Percentiles rank a stretch among this genome's conserved stretches.
phyloP scores from a whole-genome alignment of 1,284 basidiomycete genomes.

The Phellopilus nigrolimitatus region DNA sequence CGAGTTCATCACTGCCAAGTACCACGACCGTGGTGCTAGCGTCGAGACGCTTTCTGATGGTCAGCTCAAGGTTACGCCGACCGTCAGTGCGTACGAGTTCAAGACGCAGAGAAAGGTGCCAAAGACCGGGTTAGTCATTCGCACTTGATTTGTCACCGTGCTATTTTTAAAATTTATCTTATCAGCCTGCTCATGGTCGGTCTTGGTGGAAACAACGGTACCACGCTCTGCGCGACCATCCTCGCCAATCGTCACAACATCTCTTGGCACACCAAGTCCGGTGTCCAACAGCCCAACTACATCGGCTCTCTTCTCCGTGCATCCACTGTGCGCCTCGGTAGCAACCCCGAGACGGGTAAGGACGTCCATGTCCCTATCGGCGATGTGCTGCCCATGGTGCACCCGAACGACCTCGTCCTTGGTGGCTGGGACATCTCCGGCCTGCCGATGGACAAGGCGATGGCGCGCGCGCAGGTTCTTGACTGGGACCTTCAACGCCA shows the following conservation, averaged over 20 bases:
- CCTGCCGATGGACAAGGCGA: conserved; percentile 83
- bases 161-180: conserved; percentile 19
- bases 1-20: conserved; percentile 80
- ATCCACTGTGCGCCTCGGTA: conserved; percentile 90
- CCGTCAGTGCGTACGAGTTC: conserved; percentile 82
- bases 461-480: conserved; percentile 91
- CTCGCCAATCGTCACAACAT: conserved; percentile 96
- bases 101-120: conserved; percentile 84
- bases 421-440: conserved; percentile 98
- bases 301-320: conserved; percentile 92
- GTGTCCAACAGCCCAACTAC: conserved; percentile 94
- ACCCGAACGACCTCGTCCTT: conserved; percentile 97
- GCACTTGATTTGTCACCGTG: conserved; percentile 15
- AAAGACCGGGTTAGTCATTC: conserved; percentile 80
- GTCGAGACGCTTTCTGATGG: conserved; percentile 64
- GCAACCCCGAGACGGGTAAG: conserved; percentile 79
- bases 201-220: conserved; percentile 96
- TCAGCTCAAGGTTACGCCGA: conserved; percentile 75
- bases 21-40: conserved; percentile 76
- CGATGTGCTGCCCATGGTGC: conserved; percentile 96
- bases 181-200: conserved; percentile 93
- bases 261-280: conserved; percentile 92
- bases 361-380: conserved; percentile 92
- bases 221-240: conserved; percentile 91
- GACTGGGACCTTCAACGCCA: conserved; percentile 98